Evolutionary conservation across 108 stramenopile species (phyloP), one percentile per base, ranked within the genome.

Genomic region (Pelagomonas calceolata): DNA sequence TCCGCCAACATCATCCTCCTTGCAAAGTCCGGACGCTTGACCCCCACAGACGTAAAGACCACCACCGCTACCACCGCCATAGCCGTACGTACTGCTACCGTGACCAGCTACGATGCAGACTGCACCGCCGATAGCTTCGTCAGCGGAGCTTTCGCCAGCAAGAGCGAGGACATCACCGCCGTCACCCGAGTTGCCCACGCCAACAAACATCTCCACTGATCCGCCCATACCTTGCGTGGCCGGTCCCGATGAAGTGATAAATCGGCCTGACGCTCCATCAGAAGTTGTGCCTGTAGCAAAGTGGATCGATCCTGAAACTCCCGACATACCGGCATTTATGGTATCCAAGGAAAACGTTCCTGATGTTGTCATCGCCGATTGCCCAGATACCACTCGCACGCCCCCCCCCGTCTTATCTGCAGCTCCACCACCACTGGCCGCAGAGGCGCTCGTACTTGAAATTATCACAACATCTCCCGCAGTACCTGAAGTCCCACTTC

Each of bases 41-140:
- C 79, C 79, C 16, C 75, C 79, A 34, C 32, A 73, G 14, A 80
- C 18, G 21, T 68, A 36, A 18, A 80, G 34, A 29, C 76, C 65
- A 4, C 79, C 79, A 33, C 79, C 79, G 39, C 76, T 31, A 0
- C 79, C 79, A 30, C 79, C 79, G 70, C 72, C 63, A 9, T 21
- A 45, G 32, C 29, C 30, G 29, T 45, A 31, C 4, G 30, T 32
- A 4, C 76, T 75, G 29, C 64, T 68, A 12, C 82, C 85, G 31
- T 80, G 80, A 63, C 88, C 88, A 14, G 77, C 85, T 32, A 44
- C 34, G 31, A 87, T 44, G 26, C 64, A 64, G n/a, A 86, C 77
- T 34, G 65, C 36, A 29, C 82, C 82, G 3, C 82, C 82, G 4
- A 36, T 35, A 14, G 45, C 16, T 12, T 32, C 36, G 32, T 44